Percentiles rank a stretch among this genome's conserved stretches.
phyloP scores from a whole-genome alignment of 371 early-diverging fungal genomes.

The Smittium mucronatum region DNA sequence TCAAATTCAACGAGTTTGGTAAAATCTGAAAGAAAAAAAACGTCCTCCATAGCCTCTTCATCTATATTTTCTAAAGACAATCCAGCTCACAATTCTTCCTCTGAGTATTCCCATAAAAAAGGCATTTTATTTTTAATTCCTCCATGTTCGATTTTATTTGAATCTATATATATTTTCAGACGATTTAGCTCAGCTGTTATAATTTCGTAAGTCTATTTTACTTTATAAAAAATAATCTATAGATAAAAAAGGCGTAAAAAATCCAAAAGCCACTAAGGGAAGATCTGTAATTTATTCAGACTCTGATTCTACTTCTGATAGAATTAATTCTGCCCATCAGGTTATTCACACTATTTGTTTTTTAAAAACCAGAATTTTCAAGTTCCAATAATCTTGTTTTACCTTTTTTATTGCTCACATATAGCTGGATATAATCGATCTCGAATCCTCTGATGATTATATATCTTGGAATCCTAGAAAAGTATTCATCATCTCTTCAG shows the following conservation, averaged over 20 bases:
- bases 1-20: not conserved
- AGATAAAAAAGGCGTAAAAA: not conserved
- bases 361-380: not conserved
- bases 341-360: too few relatives aligned
- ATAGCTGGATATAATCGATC: not conserved
- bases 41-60: not conserved
- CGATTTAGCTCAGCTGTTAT: not conserved
- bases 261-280: too few relatives aligned
- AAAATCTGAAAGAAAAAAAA: not conserved
- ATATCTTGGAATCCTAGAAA: not conserved
- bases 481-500: not conserved
- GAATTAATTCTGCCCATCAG: not conserved
- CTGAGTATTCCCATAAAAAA: too few relatives aligned
- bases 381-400: not conserved
- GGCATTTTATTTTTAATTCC: not conserved
- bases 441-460: not conserved
- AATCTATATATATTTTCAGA: not conserved
- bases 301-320: not conserved
- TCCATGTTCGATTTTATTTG: not conserved
- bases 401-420: not conserved
- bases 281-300: not conserved
- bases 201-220: not conserved
- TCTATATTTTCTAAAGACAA: not conserved
- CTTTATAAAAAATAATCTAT: not conserved
- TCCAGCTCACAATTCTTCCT: too few relatives aligned